Conservation (phyloP, 2,329 filamentous ascomycete species). For the Aphanocladium album region DNA sequence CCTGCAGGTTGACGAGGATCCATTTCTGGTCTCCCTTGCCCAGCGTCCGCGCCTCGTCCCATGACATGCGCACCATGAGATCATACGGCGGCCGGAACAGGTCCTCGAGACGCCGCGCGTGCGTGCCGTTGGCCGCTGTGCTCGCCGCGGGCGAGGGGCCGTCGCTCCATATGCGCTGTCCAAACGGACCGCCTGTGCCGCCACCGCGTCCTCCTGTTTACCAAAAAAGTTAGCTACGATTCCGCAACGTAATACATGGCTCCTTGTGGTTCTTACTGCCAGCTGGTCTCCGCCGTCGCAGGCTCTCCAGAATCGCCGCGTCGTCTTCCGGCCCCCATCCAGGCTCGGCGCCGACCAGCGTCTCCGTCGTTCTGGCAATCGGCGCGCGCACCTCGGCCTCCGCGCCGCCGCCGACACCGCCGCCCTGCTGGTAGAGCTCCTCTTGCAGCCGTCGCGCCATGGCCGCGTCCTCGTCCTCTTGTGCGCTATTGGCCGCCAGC, state of each 20-base stretch:
- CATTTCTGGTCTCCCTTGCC: constrained; percentile 89
- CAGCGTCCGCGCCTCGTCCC: constrained; percentile 77
- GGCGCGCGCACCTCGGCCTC: constrained; percentile 75
- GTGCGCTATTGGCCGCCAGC: constrained; percentile 40
- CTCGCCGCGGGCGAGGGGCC: constrained; percentile 18
- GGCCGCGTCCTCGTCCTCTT: constrained; percentile 83
- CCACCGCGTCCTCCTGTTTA: constrained; percentile 15
- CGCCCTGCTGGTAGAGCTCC: constrained; percentile 67
- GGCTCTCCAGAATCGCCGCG: constrained; percentile 59
- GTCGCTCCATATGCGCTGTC: constrained; percentile 35
- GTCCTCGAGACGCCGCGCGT: constrained; percentile 77
- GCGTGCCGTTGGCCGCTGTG: constrained; percentile 48
- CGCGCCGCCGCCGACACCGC: constrained; percentile 36
- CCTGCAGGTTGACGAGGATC: constrained; percentile 93
- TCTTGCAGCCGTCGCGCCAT: constrained; percentile 91
- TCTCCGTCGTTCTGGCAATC: constrained; percentile 87
- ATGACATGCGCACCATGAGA: constrained; percentile 73
- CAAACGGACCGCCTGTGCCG: constrained; percentile 29
- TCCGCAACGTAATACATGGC: not conserved
- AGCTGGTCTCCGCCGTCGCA: constrained; percentile 44
- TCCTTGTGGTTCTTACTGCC: constrained; percentile 25
- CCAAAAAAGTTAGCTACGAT: constrained; percentile 10
- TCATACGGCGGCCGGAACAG: constrained; percentile 91
- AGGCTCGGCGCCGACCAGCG: constrained; percentile 66
- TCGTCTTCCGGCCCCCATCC: constrained; percentile 47